phyloP scores from a whole-genome alignment of 768 basidiomycete genomes.

The Auricularia heimuer region DNA sequence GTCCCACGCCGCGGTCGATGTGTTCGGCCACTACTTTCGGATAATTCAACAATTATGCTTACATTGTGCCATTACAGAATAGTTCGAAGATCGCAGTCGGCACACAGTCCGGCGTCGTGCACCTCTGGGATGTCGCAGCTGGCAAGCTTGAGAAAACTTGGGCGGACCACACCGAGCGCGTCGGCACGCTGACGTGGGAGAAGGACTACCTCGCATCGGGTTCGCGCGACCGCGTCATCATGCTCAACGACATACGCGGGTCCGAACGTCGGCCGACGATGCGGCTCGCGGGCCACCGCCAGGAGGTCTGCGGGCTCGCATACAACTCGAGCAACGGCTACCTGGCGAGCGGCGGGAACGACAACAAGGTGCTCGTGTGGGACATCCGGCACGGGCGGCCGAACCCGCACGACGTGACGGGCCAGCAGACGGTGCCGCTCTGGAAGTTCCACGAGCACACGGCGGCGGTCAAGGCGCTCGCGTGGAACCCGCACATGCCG shows the following conservation, averaged over 20 bases:
- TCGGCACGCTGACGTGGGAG: conserved; percentile 95
- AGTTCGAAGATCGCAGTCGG: conserved; percentile 89
- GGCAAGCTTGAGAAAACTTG: conserved; percentile 73
- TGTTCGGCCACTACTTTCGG: too few species aligned
- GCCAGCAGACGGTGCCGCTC: conserved; percentile 36
- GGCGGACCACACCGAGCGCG: conserved; percentile 71
- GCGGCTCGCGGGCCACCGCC: conserved; percentile 64
- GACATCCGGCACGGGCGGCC: conserved; percentile 51
- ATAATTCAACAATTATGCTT: too few species aligned
- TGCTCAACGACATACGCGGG: conserved; percentile 88
- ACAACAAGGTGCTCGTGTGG: conserved; percentile 99
- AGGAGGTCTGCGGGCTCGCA: conserved; percentile 92
- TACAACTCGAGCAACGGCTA: conserved; percentile 62
- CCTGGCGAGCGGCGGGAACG: conserved; percentile 92
- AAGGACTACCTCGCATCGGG: conserved; percentile 78
- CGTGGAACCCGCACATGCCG: conserved; percentile 93
- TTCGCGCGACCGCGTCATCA: conserved; percentile 81
- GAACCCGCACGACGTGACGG: conserved; percentile 33
- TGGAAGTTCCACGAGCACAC: conserved; percentile 96
- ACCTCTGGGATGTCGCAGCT: conserved; percentile 86
- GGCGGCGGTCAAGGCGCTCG: conserved; percentile 94
- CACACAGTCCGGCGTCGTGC: conserved; percentile 77
- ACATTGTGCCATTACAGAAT: conserved; percentile 19
- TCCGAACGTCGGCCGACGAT: conserved; percentile 56
- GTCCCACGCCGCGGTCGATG: too few species aligned